These are phyloP conservation scores for Suillus sp. DNA, from an alignment of 768 basidiomycete genomes.

Conservation along the genomic window DNA sequence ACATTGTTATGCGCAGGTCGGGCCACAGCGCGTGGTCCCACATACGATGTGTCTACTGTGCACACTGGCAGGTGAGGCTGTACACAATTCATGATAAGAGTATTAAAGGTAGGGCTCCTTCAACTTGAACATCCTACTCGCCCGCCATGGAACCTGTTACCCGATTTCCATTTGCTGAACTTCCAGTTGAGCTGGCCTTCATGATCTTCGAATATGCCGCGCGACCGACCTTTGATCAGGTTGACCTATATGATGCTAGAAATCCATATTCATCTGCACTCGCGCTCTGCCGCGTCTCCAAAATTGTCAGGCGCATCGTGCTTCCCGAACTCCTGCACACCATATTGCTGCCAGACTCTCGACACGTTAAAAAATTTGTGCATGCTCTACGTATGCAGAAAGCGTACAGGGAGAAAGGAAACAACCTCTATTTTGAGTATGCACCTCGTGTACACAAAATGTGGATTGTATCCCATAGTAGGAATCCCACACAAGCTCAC, in stretches of 20 bases:
- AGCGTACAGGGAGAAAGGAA: constrained; percentile 12
- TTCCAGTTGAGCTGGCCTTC: constrained; percentile 39
- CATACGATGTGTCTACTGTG: neutral
- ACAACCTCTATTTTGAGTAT: constrained; percentile 38
- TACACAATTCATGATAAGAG: neutral
- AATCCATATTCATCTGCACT: constrained; percentile 28
- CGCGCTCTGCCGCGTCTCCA: constrained; percentile 38
- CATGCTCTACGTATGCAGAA: constrained; percentile 34
- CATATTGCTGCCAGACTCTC: constrained; percentile 32
- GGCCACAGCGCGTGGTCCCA: constrained; percentile 14
- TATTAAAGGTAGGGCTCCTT: neutral
- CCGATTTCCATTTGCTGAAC: constrained; percentile 25
- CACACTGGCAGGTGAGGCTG: neutral
- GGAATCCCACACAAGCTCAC: constrained; percentile 7
- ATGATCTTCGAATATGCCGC: constrained; percentile 37
- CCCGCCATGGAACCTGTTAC: neutral
- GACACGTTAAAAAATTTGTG: constrained; percentile 27
- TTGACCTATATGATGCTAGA: constrained; percentile 3
- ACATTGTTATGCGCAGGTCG: neutral
- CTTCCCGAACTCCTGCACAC: constrained; percentile 45
- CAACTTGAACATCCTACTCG: neutral
- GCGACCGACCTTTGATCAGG: constrained; percentile 21
- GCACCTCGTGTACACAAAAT: constrained; percentile 33
- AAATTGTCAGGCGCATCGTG: constrained; percentile 32
- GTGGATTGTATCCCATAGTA: constrained; percentile 29